These are phyloP conservation scores for Ampelocalamus luodianensis DNA, from an alignment of 176 grass and related monocot genomes.

Conservation along the genomic window DNA sequence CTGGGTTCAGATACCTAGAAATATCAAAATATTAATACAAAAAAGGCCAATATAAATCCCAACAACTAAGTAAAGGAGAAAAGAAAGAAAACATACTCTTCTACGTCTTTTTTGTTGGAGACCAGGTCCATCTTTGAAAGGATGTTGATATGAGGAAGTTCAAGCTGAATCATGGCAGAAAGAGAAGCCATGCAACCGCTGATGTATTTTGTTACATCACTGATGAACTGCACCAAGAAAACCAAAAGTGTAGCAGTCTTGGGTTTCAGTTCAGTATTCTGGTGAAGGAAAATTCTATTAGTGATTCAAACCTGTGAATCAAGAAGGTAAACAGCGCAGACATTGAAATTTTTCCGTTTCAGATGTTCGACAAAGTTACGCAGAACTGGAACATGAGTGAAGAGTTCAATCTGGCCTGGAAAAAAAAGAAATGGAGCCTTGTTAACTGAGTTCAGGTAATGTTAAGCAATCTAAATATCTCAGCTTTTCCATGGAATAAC, in stretches of 20 bases:
- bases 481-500: neutral
- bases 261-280: neutral
- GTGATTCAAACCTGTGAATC: slow-evolving; percentile 85
- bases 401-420: slow-evolving; percentile 97
- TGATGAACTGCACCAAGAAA: slow-evolving; percentile 73
- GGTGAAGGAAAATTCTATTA: slow-evolving; percentile 18
- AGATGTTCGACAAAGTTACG: slow-evolving; percentile 88
- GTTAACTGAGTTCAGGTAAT: slow-evolving; percentile 25
- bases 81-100: slow-evolving; percentile 65
- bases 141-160: slow-evolving; percentile 96
- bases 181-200: slow-evolving; percentile 98
- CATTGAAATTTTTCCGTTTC: slow-evolving; percentile 84
- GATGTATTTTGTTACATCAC: slow-evolving; percentile 96
- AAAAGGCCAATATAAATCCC: neutral
- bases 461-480: neutral
- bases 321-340: slow-evolving; percentile 88
- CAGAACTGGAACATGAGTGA: slow-evolving; percentile 90
- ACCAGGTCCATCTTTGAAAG: slow-evolving; percentile 98
- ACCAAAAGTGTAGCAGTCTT: slow-evolving; percentile 28
- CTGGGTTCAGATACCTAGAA: slow-evolving; percentile 87
- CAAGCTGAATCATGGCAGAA: slow-evolving; percentile 97
- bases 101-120: slow-evolving; percentile 83
- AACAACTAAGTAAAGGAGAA: neutral
- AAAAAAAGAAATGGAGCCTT: slow-evolving; percentile 41
- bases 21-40: slow-evolving; percentile 14